Evolutionary conservation across 2,329 filamentous ascomycete genomes (phyloP).

Genomic region (Penicillium sp.): DNA sequence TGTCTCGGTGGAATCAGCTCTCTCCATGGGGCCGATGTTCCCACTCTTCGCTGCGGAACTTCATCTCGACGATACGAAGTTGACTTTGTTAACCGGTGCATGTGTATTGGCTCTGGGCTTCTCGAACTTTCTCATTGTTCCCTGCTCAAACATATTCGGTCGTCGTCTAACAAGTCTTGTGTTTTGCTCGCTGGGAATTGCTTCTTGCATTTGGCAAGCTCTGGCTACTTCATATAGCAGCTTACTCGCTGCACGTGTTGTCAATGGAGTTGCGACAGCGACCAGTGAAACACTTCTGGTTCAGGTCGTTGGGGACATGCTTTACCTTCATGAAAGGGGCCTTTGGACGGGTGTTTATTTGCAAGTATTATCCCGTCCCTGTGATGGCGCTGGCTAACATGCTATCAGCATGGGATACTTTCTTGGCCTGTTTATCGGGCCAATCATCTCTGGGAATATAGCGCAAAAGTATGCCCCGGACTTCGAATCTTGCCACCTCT

Average conservation of each 20-base stretch:
- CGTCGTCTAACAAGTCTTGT: conserved; percentile 42
- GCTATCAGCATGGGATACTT: not conserved
- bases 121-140: conserved; percentile 48
- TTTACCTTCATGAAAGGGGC: conserved; percentile 48
- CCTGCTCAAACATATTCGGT: conserved; percentile 44
- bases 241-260: conserved; percentile 44
- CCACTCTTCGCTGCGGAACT: conserved; percentile 44
- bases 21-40: conserved; percentile 48
- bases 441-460: not conserved
- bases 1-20: conserved; percentile 44
- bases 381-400: not conserved
- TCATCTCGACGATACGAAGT: conserved; percentile 41
- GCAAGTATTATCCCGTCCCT: conserved; percentile 20
- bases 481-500: not conserved
- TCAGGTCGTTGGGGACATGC: conserved; percentile 48
- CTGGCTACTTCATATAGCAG: conserved; percentile 44
- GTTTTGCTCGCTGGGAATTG: conserved; percentile 42
- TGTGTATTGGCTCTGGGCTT: conserved; percentile 48
- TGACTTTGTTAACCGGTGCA: conserved; percentile 44
- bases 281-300: conserved; percentile 47
- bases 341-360: conserved; percentile 43
- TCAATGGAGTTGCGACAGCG: conserved; percentile 46
- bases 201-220: conserved; percentile 48
- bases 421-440: not conserved
- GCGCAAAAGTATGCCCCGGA: not conserved